Evolutionary conservation across 2,329 filamentous ascomycete species (phyloP), one percentile per base, ranked within the genome.

Genomic region (Apiospora koreana): DNA sequence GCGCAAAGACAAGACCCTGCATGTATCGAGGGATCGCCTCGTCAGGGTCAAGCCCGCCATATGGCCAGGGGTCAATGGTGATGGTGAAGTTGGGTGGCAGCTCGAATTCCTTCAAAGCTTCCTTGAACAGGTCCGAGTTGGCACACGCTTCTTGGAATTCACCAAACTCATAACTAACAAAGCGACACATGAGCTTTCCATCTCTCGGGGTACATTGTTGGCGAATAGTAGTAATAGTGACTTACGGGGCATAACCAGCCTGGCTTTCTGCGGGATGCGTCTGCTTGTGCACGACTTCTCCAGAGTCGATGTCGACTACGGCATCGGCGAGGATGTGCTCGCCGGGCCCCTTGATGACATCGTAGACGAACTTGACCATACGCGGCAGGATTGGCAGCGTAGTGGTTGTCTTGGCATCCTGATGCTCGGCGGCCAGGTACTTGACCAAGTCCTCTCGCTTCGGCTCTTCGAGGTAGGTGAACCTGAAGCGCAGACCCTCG

Each of bases 1-100:
- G 80, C n/a, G 83, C 84, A 73, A 85, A 87, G 54, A 86, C 82
- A 1, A 87, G 80, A 50, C 85, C 86, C 66, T 86, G 84, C 82
- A 87, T 85, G 68, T 81, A 82, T 21, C 84, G 82, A 7, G 81
- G 80, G 3, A 79, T 75, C 28, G 79, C 77, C 65, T 83, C 82
- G 5, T 82, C 80, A 4, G 76, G 76, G 69, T 84, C 82, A 0
- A 79, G 77, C 2, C 82, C 83, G 8, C 85, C 85, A 72, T 94
- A 94, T 46, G 93, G 93, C 92, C 92, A 94, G 0, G 87, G 72
- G 88, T 86, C 84, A 73, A 86, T 84, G 18, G 79, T 80, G 67
- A 85, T 75, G 45, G 76, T 72, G 68, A 85, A 84, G 73, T 82
- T 81, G 38, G 84, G 80, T 5, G 85, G 85, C 16, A 87, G 76